Percentiles rank a stretch among this genome's conserved stretches.
These are phyloP conservation scores for Piper longum DNA, from an alignment of 164 flowering plant genomes.

Conservation along the genomic window DNA sequence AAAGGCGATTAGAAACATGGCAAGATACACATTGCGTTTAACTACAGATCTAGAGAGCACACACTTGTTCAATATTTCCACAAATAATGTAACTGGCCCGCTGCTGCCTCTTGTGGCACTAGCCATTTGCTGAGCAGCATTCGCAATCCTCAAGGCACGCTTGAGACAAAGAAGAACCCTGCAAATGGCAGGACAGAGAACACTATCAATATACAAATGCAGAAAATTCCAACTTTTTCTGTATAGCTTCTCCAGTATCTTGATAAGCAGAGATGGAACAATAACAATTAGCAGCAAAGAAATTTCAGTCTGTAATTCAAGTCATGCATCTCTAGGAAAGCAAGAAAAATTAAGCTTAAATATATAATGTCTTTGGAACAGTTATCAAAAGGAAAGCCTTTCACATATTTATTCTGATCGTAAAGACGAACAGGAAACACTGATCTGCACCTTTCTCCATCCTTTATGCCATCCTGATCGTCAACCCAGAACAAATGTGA, in stretches of 20 bases:
- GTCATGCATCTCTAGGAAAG: background rate
- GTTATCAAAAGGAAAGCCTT: too few relatives aligned
- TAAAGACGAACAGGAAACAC: background rate
- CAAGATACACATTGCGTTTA: background rate
- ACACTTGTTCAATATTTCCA: constrained; percentile 94
- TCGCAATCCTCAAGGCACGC: constrained; percentile 90
- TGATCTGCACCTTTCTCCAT: constrained; percentile 72
- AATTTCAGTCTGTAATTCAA: background rate
- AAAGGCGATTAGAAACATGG: background rate
- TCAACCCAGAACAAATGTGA: constrained; percentile 98
- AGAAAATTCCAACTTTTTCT: background rate
- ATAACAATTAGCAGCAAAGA: background rate
- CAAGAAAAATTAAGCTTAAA: too few relatives aligned
- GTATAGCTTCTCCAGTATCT: background rate
- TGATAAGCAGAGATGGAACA: background rate
- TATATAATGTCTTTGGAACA: too few relatives aligned
- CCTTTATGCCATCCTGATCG: constrained; percentile 82
- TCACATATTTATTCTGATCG: background rate
- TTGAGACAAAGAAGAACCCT: constrained; percentile 94
- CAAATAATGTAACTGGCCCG: constrained; percentile 76
- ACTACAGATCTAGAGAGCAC: background rate
- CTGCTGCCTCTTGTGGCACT: constrained; percentile 73
- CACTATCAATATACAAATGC: background rate
- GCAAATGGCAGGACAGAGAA: constrained; percentile 3
- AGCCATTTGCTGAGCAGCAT: constrained; percentile 96